These are phyloP conservation scores for Lagerstroemia speciosa DNA, from an alignment of 345 rosid species.

Conservation along the genomic window DNA sequence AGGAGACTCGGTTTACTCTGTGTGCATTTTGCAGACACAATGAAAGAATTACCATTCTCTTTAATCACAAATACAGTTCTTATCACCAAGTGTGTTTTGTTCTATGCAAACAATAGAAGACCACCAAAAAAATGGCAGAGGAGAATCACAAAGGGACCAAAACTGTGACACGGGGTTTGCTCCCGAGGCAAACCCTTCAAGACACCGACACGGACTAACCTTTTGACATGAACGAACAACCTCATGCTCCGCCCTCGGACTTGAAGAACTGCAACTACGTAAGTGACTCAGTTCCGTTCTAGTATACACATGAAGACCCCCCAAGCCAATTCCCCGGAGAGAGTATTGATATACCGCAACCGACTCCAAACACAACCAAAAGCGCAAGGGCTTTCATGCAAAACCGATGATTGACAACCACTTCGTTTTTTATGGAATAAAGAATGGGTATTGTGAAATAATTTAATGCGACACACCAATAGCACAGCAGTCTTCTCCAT, in stretches of 20 bases:
- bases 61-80: neutral
- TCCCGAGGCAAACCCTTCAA: slow-evolving; percentile 15
- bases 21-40: no score
- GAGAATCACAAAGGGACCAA: slow-evolving; percentile 29
- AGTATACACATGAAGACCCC: neutral
- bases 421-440: slow-evolving; percentile 12
- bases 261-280: neutral
- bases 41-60: slow-evolving; percentile 42
- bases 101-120: slow-evolving; percentile 10
- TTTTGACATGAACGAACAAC: neutral
- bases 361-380: neutral
- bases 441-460: slow-evolving; percentile 28
- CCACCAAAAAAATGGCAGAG: slow-evolving; percentile 19
- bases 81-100: neutral
- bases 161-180: slow-evolving; percentile 43
- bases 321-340: neutral
- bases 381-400: slow-evolving; percentile 14
- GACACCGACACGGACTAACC: neutral
- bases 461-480: slow-evolving; percentile 20
- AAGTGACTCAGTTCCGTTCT: neutral
- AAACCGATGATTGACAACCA: slow-evolving; percentile 14
- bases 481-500: slow-evolving; percentile 14
- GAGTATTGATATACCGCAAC: neutral
- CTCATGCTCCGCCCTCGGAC: neutral
- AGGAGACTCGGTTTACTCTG: no score